Evolutionary conservation across 768 basidiomycete genomes (phyloP).

Genomic region (Tricholoma terreum): DNA sequence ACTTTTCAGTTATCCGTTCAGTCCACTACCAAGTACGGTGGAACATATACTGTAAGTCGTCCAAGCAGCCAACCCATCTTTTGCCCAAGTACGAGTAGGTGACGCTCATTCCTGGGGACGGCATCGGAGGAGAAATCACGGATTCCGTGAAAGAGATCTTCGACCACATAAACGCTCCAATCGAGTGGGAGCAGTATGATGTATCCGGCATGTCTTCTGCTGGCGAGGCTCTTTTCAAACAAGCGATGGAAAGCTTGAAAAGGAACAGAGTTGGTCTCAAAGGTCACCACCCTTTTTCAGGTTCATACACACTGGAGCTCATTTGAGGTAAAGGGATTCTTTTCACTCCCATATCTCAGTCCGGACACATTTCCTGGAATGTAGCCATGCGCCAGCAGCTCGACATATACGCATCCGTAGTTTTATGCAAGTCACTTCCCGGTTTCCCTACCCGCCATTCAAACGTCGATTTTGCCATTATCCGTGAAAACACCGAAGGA

Average conservation of each 20-base stretch:
- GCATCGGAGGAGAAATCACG: constrained; percentile 95
- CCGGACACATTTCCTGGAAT: constrained; percentile 99
- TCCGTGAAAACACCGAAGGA: constrained; percentile 99
- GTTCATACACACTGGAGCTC: constrained; percentile 1
- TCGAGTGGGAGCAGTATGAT: constrained; percentile 98
- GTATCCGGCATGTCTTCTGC: constrained; percentile 94
- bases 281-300: constrained; percentile 49
- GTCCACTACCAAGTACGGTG: constrained; percentile 88
- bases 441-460: constrained; percentile 94
- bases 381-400: constrained; percentile 99
- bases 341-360: constrained; percentile 95
- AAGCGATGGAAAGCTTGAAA: constrained; percentile 97
- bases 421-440: constrained; percentile 96
- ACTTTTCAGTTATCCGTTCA: constrained; percentile 27
- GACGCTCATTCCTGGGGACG: constrained; percentile 97
- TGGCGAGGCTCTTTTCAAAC: constrained; percentile 93
- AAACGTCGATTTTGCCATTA: constrained; percentile 98
- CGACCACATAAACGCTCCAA: constrained; percentile 94
- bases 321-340: constrained; percentile 71
- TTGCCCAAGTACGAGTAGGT: constrained; percentile 49
- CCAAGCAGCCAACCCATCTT: constrained; percentile 1
- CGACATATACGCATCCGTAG: constrained; percentile 98
- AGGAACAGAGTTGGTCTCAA: constrained; percentile 98
- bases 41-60: constrained; percentile 77
- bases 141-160: constrained; percentile 99